Percentiles rank a stretch among this genome's conserved stretches.
phyloP scores from a whole-genome alignment of 176 grass and related monocot genomes.

The Oryza meridionalis region DNA sequence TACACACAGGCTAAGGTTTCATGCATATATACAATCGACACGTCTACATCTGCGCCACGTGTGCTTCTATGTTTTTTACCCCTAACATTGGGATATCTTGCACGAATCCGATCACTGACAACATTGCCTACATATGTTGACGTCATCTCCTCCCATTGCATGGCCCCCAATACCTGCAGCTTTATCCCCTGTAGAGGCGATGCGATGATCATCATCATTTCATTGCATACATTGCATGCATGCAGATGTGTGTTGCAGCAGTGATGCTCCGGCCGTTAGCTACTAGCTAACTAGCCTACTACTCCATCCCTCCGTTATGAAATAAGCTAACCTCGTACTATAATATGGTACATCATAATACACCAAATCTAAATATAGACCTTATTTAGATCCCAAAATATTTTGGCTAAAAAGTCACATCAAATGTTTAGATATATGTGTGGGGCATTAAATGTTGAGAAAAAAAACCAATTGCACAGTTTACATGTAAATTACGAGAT shows the following conservation, averaged over 20 bases:
- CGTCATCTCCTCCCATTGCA: neutral
- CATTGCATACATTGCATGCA: neutral
- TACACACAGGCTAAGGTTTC: too few species aligned
- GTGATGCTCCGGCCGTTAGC: neutral
- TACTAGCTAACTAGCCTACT: neutral
- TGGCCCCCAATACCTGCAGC: neutral
- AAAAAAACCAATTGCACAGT: too few species aligned
- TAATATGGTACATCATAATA: too few species aligned
- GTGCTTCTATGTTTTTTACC: neutral
- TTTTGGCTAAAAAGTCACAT: too few species aligned
- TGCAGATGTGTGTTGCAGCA: neutral
- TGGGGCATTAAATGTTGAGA: too few species aligned
- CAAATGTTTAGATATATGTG: too few species aligned
- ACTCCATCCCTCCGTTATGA: too few species aligned
- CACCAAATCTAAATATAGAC: too few species aligned
- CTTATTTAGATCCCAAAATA: too few species aligned
- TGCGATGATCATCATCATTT: neutral
- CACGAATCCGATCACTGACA: constrained; percentile 42
- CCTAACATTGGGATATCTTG: constrained; percentile 39
- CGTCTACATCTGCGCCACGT: neutral
- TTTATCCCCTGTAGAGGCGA: neutral
- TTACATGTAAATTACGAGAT: too few species aligned
- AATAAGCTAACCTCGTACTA: too few species aligned
- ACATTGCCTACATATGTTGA: constrained; percentile 26
- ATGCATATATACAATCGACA: too few species aligned